Percentiles rank a stretch among this genome's conserved stretches.
Evolutionary conservation across 108 stramenopile species (phyloP).

Genomic region (Nitzschia putrida): DNA sequence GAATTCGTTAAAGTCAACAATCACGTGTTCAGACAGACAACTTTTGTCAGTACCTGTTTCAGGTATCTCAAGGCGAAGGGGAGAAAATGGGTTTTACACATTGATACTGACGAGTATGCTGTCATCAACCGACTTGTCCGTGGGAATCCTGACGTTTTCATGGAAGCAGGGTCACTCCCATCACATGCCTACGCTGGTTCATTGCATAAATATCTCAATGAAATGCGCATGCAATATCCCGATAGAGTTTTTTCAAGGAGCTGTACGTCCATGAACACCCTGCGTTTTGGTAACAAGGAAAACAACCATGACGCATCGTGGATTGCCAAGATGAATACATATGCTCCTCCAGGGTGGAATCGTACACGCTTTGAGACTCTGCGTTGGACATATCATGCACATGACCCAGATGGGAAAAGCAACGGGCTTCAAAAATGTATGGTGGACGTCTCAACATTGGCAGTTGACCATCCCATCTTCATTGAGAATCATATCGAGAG

Average conservation of each 20-base stretch:
- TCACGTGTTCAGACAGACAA: constrained; percentile 42
- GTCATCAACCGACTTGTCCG: constrained; percentile 44
- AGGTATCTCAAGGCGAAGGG: background rate
- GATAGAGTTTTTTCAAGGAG: constrained; percentile 7
- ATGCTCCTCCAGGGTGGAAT: constrained; percentile 16
- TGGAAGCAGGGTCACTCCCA: background rate
- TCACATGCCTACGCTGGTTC: constrained; percentile 6
- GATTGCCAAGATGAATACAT: background rate
- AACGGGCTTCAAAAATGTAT: constrained; percentile 30
- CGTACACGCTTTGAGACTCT: constrained; percentile 36
- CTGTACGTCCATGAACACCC: constrained; percentile 28
- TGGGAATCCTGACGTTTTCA: background rate
- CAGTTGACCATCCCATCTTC: constrained; percentile 28
- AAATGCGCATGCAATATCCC: constrained; percentile 9
- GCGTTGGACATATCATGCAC: constrained; percentile 42
- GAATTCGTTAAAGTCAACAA: constrained; percentile 28
- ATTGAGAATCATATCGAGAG: constrained; percentile 6
- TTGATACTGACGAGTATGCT: constrained; percentile 73
- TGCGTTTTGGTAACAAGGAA: constrained; percentile 17
- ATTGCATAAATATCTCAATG: constrained; percentile 8
- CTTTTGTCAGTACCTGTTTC: constrained; percentile 39
- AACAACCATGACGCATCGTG: background rate
- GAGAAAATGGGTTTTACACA: constrained; percentile 52
- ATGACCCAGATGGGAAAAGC: constrained; percentile 11
- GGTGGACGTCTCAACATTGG: constrained; percentile 28